phyloP scores from a whole-genome alignment of 108 stramenopile species.

The Hondaea fermentalgiana region DNA sequence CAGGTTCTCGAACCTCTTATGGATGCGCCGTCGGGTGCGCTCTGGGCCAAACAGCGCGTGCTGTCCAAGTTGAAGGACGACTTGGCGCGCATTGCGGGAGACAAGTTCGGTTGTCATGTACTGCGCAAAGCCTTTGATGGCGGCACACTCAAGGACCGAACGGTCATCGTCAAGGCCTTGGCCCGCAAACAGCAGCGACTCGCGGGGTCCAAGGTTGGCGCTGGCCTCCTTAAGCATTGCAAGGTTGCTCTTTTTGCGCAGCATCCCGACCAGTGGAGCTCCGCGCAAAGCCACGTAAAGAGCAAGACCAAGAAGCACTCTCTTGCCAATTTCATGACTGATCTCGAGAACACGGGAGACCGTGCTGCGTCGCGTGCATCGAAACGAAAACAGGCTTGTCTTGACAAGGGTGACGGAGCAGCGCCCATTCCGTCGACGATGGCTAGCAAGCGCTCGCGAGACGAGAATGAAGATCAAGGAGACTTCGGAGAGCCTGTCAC shows the following conservation, averaged over 20 bases:
- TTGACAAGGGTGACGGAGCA: too few relatives aligned
- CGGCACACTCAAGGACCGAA: background rate
- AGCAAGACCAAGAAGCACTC: background rate
- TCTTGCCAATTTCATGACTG: background rate
- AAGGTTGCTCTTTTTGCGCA: background rate
- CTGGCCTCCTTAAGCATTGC: background rate
- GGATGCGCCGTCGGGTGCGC: background rate
- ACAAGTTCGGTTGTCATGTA: background rate
- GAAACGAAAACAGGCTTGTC: too few relatives aligned
- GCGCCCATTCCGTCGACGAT: too few relatives aligned
- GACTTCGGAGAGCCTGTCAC: background rate
- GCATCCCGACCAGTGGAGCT: background rate
- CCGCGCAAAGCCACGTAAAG: background rate
- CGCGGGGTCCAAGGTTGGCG: background rate
- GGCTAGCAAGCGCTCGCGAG: background rate
- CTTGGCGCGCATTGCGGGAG: background rate
- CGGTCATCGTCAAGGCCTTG: background rate
- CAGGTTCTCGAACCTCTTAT: background rate
- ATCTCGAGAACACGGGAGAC: background rate
- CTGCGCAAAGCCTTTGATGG: slow-evolving; percentile 11
- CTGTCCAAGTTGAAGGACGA: background rate
- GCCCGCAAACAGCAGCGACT: background rate
- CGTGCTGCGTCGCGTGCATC: too few relatives aligned
- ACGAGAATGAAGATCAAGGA: background rate
- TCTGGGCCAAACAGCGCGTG: slow-evolving; percentile 11